phyloP scores from a whole-genome alignment of 176 grass and related monocot genomes.

The Triticum dicoccoides region DNA sequence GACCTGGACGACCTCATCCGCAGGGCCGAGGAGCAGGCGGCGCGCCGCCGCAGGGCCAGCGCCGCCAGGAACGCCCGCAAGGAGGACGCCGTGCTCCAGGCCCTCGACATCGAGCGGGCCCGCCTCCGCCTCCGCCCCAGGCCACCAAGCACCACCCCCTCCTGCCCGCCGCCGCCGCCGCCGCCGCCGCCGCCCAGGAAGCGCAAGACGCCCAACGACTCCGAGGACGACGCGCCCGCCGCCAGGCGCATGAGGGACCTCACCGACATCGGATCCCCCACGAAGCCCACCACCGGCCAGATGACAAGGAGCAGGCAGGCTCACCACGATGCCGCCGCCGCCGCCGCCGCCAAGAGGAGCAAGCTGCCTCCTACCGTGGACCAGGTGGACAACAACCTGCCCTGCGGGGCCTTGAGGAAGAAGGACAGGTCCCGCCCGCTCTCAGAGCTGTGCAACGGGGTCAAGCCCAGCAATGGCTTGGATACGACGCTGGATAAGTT shows the following conservation, averaged over 20 bases:
- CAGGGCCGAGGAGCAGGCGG: conserved; percentile 20
- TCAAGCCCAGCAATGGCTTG: conserved; percentile 11
- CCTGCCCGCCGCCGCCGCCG: not conserved
- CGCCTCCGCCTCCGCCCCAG: not conserved
- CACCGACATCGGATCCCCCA: conserved; percentile 44
- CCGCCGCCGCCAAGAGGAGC: conserved; percentile 41
- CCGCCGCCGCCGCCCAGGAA: conserved; percentile 13
- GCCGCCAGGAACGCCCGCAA: conserved; percentile 42
- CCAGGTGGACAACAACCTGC: conserved; percentile 28
- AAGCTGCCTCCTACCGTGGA: conserved; percentile 11
- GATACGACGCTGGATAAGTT: conserved; percentile 23
- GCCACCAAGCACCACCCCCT: not conserved
- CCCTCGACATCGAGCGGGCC: conserved; percentile 39
- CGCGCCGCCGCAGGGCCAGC: not conserved
- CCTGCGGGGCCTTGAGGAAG: conserved; percentile 50
- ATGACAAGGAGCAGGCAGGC: conserved; percentile 35
- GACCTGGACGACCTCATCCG: conserved; percentile 45
- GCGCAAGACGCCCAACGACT: conserved; percentile 70
- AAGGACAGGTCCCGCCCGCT: conserved; percentile 63
- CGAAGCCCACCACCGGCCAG: not conserved
- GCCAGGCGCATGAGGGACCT: conserved; percentile 66
- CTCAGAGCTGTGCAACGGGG: conserved; percentile 52
- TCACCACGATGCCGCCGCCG: not conserved
- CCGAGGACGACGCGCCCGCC: conserved; percentile 45
- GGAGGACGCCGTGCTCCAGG: conserved; percentile 57